Evolutionary conservation across 2,329 filamentous ascomycete genomes (phyloP).

Genomic region (Mariannaea sp.): DNA sequence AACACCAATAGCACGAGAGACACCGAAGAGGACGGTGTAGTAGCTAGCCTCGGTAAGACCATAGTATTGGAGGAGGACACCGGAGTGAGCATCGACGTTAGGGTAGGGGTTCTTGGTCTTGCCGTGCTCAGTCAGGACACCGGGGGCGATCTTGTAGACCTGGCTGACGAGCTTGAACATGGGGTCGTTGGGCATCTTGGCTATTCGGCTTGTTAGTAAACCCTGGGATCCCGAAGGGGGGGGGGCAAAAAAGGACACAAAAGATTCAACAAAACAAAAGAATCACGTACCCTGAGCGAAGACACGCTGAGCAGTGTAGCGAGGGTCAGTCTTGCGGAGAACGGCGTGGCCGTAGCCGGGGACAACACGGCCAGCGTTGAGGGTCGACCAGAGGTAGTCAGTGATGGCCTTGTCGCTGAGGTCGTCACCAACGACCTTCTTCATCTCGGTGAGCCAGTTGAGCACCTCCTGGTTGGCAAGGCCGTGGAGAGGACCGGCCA

Average conservation of each 20-base stretch:
- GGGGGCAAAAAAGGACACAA: no score
- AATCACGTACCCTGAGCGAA: constrained; percentile 72
- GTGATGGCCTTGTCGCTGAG: constrained; percentile 96
- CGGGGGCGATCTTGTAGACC: constrained; percentile 99
- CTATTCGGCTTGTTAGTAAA: constrained; percentile 42
- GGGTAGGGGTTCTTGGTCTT: constrained; percentile 99
- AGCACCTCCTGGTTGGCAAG: constrained; percentile 99
- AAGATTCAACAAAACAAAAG: no score
- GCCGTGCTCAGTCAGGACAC: constrained; percentile 97
- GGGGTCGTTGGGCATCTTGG: constrained; percentile 93
- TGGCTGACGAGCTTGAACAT: constrained; percentile 99
- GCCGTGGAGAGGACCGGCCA: constrained; percentile 97
- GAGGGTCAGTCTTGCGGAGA: constrained; percentile 98
- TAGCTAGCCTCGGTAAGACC: constrained; percentile 98
- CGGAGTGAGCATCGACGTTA: constrained; percentile 98
- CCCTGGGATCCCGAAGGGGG: no score
- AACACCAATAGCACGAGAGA: constrained; percentile 96
- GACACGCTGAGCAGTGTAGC: constrained; percentile 97
- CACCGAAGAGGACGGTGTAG: constrained; percentile 99
- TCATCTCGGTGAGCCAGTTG: constrained; percentile 99
- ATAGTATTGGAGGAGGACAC: constrained; percentile 99
- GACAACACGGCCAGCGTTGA: constrained; percentile 94
- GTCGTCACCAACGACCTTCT: constrained; percentile 90
- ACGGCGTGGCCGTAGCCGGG: constrained; percentile 99
- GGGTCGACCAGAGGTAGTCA: constrained; percentile 97